Evolutionary conservation across 768 basidiomycete species (phyloP).

Genomic region (Podaxis sp.): DNA sequence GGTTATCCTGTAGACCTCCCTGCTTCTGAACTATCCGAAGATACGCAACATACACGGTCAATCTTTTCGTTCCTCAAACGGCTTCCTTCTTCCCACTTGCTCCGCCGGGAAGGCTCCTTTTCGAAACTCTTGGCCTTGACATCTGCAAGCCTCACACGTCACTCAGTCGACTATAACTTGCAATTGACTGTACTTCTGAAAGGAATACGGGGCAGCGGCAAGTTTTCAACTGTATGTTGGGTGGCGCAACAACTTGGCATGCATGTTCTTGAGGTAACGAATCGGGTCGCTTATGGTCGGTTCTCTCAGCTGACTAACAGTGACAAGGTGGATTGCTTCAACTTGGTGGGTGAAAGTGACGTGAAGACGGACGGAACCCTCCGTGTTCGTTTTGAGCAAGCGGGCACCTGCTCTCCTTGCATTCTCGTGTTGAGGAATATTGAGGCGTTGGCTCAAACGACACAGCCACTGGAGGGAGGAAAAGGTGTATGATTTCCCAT

Average conservation of each 20-base stretch:
- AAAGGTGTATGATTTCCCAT: constrained; percentile 46
- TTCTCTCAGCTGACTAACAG: constrained; percentile 1
- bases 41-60: constrained; percentile 22
- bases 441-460: constrained; percentile 75
- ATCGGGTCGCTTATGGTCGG: not conserved
- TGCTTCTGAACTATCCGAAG: constrained; percentile 1
- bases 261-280: constrained; percentile 71
- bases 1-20: not conserved
- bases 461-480: constrained; percentile 60
- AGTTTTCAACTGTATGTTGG: constrained; percentile 60
- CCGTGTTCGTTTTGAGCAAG: constrained; percentile 73
- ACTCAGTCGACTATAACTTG: constrained; percentile 60
- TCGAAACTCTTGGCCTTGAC: constrained; percentile 55
- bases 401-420: constrained; percentile 78
- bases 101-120: constrained; percentile 37
- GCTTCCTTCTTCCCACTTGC: constrained; percentile 25
- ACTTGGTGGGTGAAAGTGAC: constrained; percentile 76
- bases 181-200: constrained; percentile 74
- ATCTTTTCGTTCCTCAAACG: constrained; percentile 25
- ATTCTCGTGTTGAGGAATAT: constrained; percentile 77
- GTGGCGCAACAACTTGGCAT: constrained; percentile 68
- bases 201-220: constrained; percentile 81
- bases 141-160: constrained; percentile 56
- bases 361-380: constrained; percentile 74
- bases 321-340: constrained; percentile 80